Conservation (phyloP, 257 asterid genomes). For the Leonotis leonurus region DNA sequence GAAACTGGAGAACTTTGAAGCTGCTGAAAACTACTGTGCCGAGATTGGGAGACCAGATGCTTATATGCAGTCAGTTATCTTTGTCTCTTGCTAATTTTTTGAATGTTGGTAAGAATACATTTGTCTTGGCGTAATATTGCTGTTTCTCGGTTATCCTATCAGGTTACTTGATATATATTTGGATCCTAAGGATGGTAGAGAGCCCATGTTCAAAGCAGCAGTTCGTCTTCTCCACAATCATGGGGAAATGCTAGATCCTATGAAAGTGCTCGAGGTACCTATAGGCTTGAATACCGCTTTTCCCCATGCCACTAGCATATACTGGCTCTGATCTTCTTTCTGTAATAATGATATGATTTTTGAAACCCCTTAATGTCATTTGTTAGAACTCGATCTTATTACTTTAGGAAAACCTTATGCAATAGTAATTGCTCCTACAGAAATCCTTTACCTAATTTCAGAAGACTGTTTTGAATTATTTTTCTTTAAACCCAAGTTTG, state of each 20-base stretch:
- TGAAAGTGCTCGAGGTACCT: slow-evolving; percentile 94
- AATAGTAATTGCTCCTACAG: background rate
- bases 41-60: no score
- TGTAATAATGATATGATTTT: background rate
- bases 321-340: background rate
- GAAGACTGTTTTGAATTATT: background rate
- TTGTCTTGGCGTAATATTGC: background rate
- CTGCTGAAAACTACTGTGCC: no score
- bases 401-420: background rate
- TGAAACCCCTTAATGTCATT: background rate
- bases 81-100: no score
- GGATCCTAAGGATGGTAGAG: slow-evolving; percentile 87
- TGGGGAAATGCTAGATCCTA: slow-evolving; percentile 83
- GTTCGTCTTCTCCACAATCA: slow-evolving; percentile 90
- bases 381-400: background rate
- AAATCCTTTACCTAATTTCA: background rate
- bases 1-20: no score
- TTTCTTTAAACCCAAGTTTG: background rate
- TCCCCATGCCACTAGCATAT: slow-evolving; percentile 1
- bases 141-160: slow-evolving; percentile 15
- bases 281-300: slow-evolving; percentile 5
- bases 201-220: slow-evolving; percentile 89
- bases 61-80: no score
- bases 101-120: slow-evolving; percentile 13
- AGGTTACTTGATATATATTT: slow-evolving; percentile 95